phyloP scores from a whole-genome alignment of 768 basidiomycete species.

The Boletus tylopilopsis region DNA sequence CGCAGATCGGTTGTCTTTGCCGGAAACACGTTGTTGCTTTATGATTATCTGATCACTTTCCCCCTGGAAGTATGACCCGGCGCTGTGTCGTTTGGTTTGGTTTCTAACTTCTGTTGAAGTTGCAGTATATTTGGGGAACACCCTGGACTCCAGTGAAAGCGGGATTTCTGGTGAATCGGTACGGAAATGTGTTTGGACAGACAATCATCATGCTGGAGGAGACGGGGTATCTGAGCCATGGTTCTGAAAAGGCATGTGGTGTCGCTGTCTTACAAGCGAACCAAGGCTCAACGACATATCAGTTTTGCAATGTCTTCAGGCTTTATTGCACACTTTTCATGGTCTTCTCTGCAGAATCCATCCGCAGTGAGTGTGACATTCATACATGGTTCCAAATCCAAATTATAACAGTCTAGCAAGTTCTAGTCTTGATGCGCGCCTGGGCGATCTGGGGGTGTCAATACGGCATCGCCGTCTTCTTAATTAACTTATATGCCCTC shows the following conservation, averaged over 20 bases:
- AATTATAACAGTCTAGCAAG: background rate
- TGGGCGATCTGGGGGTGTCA: slow-evolving; percentile 20
- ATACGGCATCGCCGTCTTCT: background rate
- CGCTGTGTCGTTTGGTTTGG: too few species aligned
- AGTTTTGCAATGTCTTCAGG: slow-evolving; percentile 12
- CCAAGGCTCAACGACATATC: too few species aligned
- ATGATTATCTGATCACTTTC: slow-evolving; percentile 12
- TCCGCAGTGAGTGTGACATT: slow-evolving; percentile 12
- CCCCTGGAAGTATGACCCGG: slow-evolving; percentile 9
- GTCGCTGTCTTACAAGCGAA: background rate
- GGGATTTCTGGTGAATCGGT: slow-evolving; percentile 16
- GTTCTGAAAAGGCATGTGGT: too few species aligned
- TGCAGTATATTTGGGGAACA: slow-evolving; percentile 11
- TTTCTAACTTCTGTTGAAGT: background rate
- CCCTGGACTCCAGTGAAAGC: slow-evolving; percentile 11
- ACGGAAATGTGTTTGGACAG: slow-evolving; percentile 15
- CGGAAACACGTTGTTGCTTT: slow-evolving; percentile 1
- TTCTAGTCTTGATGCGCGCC: slow-evolving; percentile 17
- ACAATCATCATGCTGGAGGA: slow-evolving; percentile 2
- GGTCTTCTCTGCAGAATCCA: slow-evolving; percentile 11
- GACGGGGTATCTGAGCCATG: too few species aligned
- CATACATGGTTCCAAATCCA: too few species aligned
- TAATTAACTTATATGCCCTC: slow-evolving; percentile 5
- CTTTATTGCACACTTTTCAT: slow-evolving; percentile 7
- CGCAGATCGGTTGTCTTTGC: slow-evolving; percentile 4